A percentile compares a stretch with the other conserved stretches of the same genome.
Conservation (phyloP, 108 stramenopile genomes). For the Conticribra guillardii region DNA sequence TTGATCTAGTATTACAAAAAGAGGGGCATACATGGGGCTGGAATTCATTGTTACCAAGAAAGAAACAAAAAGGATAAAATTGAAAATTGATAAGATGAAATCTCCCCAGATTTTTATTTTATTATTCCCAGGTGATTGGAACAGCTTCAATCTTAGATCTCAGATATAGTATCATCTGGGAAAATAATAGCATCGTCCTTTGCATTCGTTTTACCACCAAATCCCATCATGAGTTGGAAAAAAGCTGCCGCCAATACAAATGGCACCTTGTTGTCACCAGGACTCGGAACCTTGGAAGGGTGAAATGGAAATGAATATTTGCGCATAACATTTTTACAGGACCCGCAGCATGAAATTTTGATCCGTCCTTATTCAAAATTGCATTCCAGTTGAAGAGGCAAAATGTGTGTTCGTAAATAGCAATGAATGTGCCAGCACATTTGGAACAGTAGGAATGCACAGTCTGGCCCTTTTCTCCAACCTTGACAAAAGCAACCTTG, state of each 20-base stretch:
- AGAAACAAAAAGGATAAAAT: too few relatives aligned
- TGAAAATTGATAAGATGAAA: too few relatives aligned
- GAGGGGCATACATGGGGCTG: too few relatives aligned
- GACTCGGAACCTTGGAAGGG: constrained; percentile 12
- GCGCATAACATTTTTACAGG: constrained; percentile 16
- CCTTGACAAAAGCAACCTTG: constrained; percentile 16
- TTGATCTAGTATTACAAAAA: too few relatives aligned
- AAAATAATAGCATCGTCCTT: constrained; percentile 15
- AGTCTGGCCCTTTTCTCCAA: constrained; percentile 13
- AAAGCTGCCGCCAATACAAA: neutral
- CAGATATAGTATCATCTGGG: constrained; percentile 15
- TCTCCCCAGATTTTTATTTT: too few relatives aligned
- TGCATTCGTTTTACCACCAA: constrained; percentile 5
- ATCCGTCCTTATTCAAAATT: constrained; percentile 4
- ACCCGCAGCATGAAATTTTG: neutral
- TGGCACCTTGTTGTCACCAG: neutral
- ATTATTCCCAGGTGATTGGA: constrained; percentile 15
- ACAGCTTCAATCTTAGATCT: constrained; percentile 17
- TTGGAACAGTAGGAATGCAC: constrained; percentile 10
- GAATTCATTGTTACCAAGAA: too few relatives aligned
- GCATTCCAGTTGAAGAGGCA: constrained; percentile 11
- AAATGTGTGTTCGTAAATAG: neutral
- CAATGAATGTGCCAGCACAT: constrained; percentile 8
- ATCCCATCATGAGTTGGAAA: constrained; percentile 5
- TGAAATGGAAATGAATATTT: constrained; percentile 27